A percentile compares a stretch with the other conserved stretches of the same genome.
Conservation (phyloP, 2,329 filamentous ascomycete genomes). For the Diaporthe capsici region DNA sequence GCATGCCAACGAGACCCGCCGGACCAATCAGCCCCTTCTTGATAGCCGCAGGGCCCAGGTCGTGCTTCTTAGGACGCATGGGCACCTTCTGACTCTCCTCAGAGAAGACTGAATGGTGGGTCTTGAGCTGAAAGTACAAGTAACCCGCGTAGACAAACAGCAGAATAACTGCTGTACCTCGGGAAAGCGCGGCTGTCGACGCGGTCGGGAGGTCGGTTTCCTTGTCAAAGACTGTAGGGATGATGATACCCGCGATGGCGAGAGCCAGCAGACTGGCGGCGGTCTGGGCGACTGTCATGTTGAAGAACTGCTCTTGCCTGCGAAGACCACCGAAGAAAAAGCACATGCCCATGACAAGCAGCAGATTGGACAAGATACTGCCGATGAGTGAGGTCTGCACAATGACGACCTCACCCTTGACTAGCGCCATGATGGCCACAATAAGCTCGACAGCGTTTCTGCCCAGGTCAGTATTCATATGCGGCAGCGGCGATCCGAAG, state of each 20-base stretch:
- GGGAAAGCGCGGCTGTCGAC: constrained; percentile 75
- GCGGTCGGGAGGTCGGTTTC: constrained; percentile 56
- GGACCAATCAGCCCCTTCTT: constrained; percentile 57
- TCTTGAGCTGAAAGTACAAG: constrained; percentile 91
- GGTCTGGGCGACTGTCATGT: constrained; percentile 91
- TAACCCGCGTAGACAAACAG: constrained; percentile 87
- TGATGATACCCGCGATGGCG: constrained; percentile 85
- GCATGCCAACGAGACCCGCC: constrained; percentile 55
- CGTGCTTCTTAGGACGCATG: constrained; percentile 45
- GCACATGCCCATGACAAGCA: constrained; percentile 91
- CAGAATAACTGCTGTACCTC: constrained; percentile 83
- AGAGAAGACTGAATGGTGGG: constrained; percentile 85
- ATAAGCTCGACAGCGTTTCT: constrained; percentile 91
- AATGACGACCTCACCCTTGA: constrained; percentile 81
- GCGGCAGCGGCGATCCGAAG: background rate
- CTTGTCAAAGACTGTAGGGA: constrained; percentile 87
- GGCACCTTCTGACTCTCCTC: constrained; percentile 83
- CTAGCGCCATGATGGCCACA: constrained; percentile 86
- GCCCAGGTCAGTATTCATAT: constrained; percentile 43
- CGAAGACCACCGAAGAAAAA: constrained; percentile 90
- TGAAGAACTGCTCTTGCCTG: constrained; percentile 88
- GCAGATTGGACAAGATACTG: constrained; percentile 90
- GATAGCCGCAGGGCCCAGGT: constrained; percentile 52
- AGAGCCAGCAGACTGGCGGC: constrained; percentile 85
- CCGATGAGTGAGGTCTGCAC: constrained; percentile 95